Evolutionary conservation across 2,329 filamentous ascomycete species (phyloP).

Genomic region (Colletotrichum theobromicola): DNA sequence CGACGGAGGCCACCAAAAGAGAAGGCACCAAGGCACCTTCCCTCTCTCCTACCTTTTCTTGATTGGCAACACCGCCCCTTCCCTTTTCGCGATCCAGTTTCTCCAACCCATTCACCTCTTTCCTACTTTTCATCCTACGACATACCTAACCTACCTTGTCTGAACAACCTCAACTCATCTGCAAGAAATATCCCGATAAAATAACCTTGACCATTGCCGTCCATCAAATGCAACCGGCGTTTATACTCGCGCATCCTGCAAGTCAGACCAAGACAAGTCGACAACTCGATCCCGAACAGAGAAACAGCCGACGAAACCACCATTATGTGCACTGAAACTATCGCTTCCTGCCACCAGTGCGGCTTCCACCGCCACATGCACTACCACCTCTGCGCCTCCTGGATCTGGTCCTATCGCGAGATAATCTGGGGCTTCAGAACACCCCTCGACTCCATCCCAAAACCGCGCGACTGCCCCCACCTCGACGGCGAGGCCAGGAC

Average conservation of each 20-base stretch:
- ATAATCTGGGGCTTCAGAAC: slow-evolving; percentile 13
- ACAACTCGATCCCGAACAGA: neutral
- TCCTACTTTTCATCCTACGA: neutral
- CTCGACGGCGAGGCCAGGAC: slow-evolving; percentile 5
- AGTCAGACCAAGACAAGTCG: neutral
- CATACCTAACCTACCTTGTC: neutral
- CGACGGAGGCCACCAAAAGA: neutral
- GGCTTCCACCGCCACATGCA: slow-evolving; percentile 20
- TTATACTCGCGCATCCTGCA: neutral
- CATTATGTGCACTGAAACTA: slow-evolving; percentile 21
- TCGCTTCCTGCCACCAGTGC: slow-evolving; percentile 21
- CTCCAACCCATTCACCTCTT: neutral
- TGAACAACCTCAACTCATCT: neutral
- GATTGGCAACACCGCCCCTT: neutral
- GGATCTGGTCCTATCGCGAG: neutral
- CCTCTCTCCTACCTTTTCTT: neutral
- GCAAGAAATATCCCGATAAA: neutral
- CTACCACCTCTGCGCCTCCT: slow-evolving; percentile 17
- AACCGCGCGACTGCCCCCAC: slow-evolving; percentile 6
- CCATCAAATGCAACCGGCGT: neutral
- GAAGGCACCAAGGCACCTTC: neutral
- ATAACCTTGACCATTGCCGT: neutral
- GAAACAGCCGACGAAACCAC: neutral
- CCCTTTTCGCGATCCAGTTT: neutral
- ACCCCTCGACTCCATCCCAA: slow-evolving; percentile 4